phyloP scores from a whole-genome alignment of 345 rosid genomes.

The Populus davidiana region DNA sequence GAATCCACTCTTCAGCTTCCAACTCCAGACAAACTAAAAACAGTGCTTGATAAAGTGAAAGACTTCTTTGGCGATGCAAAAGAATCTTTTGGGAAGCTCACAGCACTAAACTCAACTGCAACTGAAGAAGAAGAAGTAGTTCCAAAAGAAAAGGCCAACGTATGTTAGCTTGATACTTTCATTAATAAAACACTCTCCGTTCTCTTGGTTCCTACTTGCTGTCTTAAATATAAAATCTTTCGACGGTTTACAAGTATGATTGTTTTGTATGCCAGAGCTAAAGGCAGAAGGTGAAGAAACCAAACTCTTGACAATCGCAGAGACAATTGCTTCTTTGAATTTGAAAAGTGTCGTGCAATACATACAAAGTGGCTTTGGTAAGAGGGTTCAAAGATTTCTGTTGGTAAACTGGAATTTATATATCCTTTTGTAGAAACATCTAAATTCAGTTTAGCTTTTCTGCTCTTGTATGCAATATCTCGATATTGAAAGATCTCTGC shows the following conservation, averaged over 20 bases:
- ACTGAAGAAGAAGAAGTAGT: slow-evolving; percentile 49
- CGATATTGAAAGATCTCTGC: too few relatives aligned
- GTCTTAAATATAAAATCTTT: not conserved
- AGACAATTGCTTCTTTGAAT: slow-evolving; percentile 11
- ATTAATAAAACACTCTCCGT: not conserved
- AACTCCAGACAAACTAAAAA: slow-evolving; percentile 72
- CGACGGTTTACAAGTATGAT: not conserved
- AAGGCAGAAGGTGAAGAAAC: slow-evolving; percentile 26
- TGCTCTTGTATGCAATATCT: not conserved
- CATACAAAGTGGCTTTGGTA: not conserved
- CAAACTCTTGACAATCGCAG: not conserved
- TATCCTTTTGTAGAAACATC: not conserved
- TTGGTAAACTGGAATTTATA: not conserved
- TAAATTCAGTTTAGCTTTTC: not conserved
- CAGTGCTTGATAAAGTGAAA: slow-evolving; percentile 82
- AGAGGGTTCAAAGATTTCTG: not conserved
- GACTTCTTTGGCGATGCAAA: slow-evolving; percentile 91
- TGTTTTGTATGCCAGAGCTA: slow-evolving; percentile 27
- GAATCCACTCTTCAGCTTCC: slow-evolving; percentile 63
- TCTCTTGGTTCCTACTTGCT: not conserved
- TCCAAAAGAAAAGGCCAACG: slow-evolving; percentile 58
- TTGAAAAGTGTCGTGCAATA: not conserved
- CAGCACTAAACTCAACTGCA: slow-evolving; percentile 43
- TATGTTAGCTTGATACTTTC: slow-evolving; percentile 26
- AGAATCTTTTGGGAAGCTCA: slow-evolving; percentile 78